phyloP scores from a whole-genome alignment of 2,329 filamentous ascomycete species.

The Dactylellina sp. region DNA sequence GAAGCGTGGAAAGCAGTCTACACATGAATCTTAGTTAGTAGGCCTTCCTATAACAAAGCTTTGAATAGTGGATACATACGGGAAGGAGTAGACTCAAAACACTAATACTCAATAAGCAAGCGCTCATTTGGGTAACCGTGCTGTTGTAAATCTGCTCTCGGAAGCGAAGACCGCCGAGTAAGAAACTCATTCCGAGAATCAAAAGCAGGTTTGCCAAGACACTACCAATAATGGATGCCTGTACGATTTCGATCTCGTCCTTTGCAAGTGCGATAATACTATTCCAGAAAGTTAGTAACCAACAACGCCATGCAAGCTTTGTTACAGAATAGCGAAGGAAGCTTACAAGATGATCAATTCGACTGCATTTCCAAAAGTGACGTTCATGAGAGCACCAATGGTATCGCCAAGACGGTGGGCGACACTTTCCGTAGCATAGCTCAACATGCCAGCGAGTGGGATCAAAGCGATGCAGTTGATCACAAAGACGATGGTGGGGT shows the following conservation, averaged over 20 bases:
- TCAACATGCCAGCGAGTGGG: constrained; percentile 77
- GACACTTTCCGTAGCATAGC: constrained; percentile 80
- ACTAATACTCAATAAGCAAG: constrained; percentile 87
- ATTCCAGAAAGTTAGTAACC: constrained; percentile 49
- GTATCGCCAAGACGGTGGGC: constrained; percentile 79
- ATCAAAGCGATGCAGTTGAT: constrained; percentile 82
- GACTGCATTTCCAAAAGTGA: constrained; percentile 82
- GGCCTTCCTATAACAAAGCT: too few species aligned
- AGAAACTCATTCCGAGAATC: constrained; percentile 91
- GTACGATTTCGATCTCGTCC: constrained; percentile 88
- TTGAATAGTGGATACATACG: constrained; percentile 69
- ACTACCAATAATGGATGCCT: constrained; percentile 88
- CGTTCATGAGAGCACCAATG: constrained; percentile 78
- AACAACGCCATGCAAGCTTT: background rate
- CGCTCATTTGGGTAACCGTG: constrained; percentile 96
- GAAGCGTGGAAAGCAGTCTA: constrained; percentile 92
- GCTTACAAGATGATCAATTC: constrained; percentile 80
- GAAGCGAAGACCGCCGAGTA: constrained; percentile 85
- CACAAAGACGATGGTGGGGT: constrained; percentile 75
- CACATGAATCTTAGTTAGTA: too few species aligned
- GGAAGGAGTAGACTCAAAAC: constrained; percentile 89
- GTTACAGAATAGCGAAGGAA: background rate
- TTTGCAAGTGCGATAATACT: constrained; percentile 76
- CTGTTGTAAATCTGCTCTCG: constrained; percentile 95
- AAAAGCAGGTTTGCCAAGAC: constrained; percentile 89